Evolutionary conservation across 192 early-diverging fungal species (phyloP).

Genomic region (Podila clonocystis): DNA sequence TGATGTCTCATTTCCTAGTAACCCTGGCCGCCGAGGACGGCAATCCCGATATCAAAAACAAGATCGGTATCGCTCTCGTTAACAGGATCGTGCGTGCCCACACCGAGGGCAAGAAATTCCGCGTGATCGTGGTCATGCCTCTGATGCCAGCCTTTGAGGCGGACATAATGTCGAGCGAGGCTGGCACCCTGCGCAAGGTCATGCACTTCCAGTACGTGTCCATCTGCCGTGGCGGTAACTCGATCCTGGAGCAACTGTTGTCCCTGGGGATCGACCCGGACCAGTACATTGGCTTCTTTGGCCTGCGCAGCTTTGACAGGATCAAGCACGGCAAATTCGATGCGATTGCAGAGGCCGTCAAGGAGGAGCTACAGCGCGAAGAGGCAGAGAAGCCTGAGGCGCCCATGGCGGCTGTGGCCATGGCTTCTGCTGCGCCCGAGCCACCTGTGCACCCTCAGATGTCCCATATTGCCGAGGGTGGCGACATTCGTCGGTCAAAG

Average conservation of each 20-base stretch:
- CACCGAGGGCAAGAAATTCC: slow-evolving; percentile 71
- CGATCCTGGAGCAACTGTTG: slow-evolving; percentile 67
- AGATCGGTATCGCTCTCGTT: slow-evolving; percentile 68
- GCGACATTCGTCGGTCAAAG: slow-evolving; percentile 17
- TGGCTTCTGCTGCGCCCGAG: background rate
- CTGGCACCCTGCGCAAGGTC: slow-evolving; percentile 75
- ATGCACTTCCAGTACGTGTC: slow-evolving; percentile 86
- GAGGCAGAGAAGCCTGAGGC: background rate
- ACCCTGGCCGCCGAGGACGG: slow-evolving; percentile 36
- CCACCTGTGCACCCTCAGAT: background rate
- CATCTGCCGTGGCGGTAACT: slow-evolving; percentile 79
- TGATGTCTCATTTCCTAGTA: slow-evolving; percentile 9
- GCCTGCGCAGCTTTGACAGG: slow-evolving; percentile 79
- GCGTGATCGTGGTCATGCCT: slow-evolving; percentile 83
- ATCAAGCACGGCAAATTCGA: slow-evolving; percentile 54
- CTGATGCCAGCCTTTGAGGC: slow-evolving; percentile 87
- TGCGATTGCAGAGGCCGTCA: slow-evolving; percentile 15
- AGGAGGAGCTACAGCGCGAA: slow-evolving; percentile 10
- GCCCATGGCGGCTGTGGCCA: background rate
- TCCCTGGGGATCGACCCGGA: slow-evolving; percentile 66
- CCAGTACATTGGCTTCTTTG: slow-evolving; percentile 78
- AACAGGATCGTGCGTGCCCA: slow-evolving; percentile 82
- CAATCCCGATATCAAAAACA: slow-evolving; percentile 67
- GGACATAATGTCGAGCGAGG: slow-evolving; percentile 77
- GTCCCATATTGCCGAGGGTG: slow-evolving; percentile 9